phyloP scores from a whole-genome alignment of 306 rosid genomes.

The Boehmeria nivea region DNA sequence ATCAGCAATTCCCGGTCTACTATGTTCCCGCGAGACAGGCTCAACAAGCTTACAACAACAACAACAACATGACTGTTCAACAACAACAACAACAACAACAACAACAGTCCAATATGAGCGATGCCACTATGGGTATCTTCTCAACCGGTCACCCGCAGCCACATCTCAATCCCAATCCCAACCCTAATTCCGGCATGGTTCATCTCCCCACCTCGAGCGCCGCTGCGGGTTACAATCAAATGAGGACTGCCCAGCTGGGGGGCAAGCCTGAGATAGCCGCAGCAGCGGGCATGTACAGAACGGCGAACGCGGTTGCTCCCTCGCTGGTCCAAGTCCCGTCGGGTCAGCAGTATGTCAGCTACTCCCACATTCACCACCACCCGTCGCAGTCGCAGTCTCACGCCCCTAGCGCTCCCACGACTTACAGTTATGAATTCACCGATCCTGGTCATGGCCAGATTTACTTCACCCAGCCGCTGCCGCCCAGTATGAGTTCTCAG shows the following conservation, averaged over 20 bases:
- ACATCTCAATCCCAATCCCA: constrained; percentile 47
- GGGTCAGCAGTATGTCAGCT: constrained; percentile 62
- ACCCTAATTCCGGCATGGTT: constrained; percentile 23
- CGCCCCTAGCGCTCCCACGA: constrained; percentile 41
- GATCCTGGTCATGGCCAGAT: constrained; percentile 72
- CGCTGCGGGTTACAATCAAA: constrained; percentile 48
- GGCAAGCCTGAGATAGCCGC: constrained; percentile 59
- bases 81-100: too few relatives aligned
- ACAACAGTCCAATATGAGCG: constrained; percentile 36
- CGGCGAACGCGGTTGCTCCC: constrained; percentile 49
- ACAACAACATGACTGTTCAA: constrained; percentile 30
- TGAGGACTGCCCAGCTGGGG: constrained; percentile 52
- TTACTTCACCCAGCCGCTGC: constrained; percentile 72
- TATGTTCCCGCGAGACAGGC: constrained; percentile 73
- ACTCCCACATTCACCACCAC: constrained; percentile 78
- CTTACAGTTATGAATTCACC: constrained; percentile 58
- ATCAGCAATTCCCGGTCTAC: constrained; percentile 73
- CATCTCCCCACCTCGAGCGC: constrained; percentile 17
- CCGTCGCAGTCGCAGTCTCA: constrained; percentile 83
- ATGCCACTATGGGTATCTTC: constrained; percentile 36
- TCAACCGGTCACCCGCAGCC: constrained; percentile 56
- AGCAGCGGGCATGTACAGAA: constrained; percentile 46
- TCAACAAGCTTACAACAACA: constrained; percentile 30
- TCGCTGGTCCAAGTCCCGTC: constrained; percentile 72
- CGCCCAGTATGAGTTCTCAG: constrained; percentile 73